phyloP scores from a whole-genome alignment of 2,329 filamentous ascomycete genomes.

The Talaromyces sp. region DNA sequence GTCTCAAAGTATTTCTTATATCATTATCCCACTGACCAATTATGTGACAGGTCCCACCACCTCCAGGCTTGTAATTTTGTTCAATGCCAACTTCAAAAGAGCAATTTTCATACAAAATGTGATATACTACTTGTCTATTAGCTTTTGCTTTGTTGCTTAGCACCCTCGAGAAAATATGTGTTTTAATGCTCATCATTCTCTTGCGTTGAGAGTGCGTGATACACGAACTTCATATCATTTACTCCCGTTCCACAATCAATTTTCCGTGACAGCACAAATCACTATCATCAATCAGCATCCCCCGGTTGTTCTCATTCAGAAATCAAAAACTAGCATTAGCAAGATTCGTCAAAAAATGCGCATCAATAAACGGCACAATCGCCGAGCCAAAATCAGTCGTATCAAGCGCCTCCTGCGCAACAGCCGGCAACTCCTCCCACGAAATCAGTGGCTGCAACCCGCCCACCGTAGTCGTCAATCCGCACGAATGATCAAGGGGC shows the following conservation, averaged over 20 bases:
- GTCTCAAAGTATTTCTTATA: background rate
- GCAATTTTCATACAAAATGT: slow-evolving; percentile 3
- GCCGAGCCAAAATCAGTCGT: slow-evolving; percentile 49
- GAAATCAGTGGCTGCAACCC: slow-evolving; percentile 50
- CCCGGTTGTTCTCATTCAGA: background rate
- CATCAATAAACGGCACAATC: slow-evolving; percentile 51
- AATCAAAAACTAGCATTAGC: slow-evolving; percentile 36
- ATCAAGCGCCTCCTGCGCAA: slow-evolving; percentile 45
- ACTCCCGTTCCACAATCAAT: background rate
- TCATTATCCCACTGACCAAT: slow-evolving; percentile 1
- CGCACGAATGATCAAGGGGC: slow-evolving; percentile 51
- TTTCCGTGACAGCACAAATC: background rate
- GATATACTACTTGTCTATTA: background rate
- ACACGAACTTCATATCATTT: background rate
- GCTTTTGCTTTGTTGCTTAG: background rate
- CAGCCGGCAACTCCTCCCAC: slow-evolving; percentile 50
- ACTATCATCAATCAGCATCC: background rate
- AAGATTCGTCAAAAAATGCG: slow-evolving; percentile 49
- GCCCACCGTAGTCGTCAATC: slow-evolving; percentile 42
- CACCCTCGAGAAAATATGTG: background rate
- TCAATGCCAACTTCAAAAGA: background rate
- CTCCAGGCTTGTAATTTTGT: slow-evolving; percentile 47
- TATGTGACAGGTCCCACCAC: slow-evolving; percentile 48
- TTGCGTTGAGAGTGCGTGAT: background rate
- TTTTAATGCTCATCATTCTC: background rate